phyloP scores from a whole-genome alignment of 208 protist species.

The Trichomonas tenax region DNA sequence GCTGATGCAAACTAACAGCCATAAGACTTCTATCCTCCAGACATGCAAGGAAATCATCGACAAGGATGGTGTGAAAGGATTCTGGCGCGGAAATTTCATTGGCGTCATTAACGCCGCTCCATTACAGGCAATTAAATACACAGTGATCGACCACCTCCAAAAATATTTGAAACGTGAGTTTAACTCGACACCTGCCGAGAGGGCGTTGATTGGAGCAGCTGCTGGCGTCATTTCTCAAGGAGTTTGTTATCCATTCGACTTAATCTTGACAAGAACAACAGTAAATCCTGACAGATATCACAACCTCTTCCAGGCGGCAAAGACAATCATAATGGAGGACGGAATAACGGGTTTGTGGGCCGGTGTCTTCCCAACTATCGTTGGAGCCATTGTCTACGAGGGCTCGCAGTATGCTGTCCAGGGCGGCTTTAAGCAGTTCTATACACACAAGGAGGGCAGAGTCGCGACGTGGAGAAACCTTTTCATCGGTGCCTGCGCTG shows the following conservation, averaged over 20 bases:
- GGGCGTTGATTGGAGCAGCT: neutral
- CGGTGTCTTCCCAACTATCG: neutral
- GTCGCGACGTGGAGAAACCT: neutral
- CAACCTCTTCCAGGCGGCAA: neutral
- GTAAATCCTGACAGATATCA: neutral
- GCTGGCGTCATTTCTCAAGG: neutral
- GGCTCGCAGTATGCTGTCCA: neutral
- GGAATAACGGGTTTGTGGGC: neutral
- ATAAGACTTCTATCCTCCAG: neutral
- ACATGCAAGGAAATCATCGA: neutral
- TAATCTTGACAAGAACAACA: neutral
- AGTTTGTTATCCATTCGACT: slow-evolving; percentile 8
- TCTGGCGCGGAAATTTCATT: neutral
- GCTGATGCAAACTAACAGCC: neutral
- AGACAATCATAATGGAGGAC: neutral
- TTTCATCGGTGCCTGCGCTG: neutral
- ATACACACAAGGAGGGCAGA: neutral
- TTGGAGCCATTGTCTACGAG: slow-evolving; percentile 11
- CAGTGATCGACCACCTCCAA: neutral
- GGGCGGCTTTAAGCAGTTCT: neutral
- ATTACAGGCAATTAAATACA: neutral
- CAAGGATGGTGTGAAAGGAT: neutral
- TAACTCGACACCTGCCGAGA: neutral
- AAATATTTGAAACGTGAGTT: neutral
- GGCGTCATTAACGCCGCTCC: neutral